Base-by-base conservation (phyloP, 345 rosid species). In the Tarenaya hassleriana region DNA sequence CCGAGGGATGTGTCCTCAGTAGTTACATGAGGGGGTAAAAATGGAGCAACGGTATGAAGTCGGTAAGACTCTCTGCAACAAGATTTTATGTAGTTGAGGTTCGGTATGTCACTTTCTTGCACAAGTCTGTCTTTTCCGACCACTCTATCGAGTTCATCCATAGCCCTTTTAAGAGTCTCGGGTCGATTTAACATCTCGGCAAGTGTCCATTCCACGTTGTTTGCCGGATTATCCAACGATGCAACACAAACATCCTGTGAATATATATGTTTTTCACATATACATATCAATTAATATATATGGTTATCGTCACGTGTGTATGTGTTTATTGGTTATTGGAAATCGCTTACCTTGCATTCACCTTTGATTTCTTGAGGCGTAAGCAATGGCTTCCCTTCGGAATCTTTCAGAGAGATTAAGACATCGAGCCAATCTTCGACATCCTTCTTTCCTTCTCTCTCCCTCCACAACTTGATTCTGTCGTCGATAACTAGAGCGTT, bases 181-280 rank as follows among this genome's bases (percentile, higher is more conserved):
- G 72, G 70, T 9, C 55, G 60, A 42, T 62, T 69, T 21, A 73
- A 45, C 78, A 62, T 39, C 56, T 73, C 78, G 7, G 66, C 74
- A 10, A 64, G 21, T 39, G 68, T 66, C 77, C 73, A 70, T 34
- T 74, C 75, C 1, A 38, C 19, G 1, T 64, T 72, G 52, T 55
- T 55, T 43, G 41, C 47, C 9, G 74, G 58, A 51, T 70, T 70
- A 56, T 65, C 75, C 10, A 70, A 42, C 15, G 62, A 50, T 29
- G 41, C 71, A 17, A 70, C 47, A 61, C 60, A 62, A 13, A 65
- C 41, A 52, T 65, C 75, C 74, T 69, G 41, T 16, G 40, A 53
- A 51, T 34, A 50, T 15, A 4, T n/a, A 5, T n/a, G n/a, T n/a
- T n/a, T n/a, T n/a, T n/a, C n/a, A n/a, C 7, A 12, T 21, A 24